Base-by-base conservation (phyloP, 2,329 filamentous ascomycete genomes). In the Rhytidhysteron rufulum region DNA sequence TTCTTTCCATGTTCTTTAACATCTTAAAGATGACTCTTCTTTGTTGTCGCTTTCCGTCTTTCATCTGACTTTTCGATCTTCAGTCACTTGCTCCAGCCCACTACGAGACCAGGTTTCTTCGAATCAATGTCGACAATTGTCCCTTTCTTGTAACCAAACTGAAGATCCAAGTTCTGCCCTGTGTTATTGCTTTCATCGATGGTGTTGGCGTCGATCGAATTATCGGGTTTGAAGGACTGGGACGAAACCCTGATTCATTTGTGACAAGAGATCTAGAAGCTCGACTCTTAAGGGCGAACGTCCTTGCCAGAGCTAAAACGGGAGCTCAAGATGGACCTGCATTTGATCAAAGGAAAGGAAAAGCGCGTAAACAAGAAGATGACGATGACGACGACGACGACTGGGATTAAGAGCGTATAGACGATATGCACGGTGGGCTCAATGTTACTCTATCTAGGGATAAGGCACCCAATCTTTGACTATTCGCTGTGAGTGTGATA, bases 101-200 rank as follows among this genome's bases (percentile, higher is more conserved):
- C 53, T 77, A 77, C 46, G 77, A 80, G 50, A 79, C 78, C 3
- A 65, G 77, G 15, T 75, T 81, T 40, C 58, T 80, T 15, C 72
- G 69, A 44, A 79, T 80, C 54, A 75, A 78, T 46, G 78, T 80
- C 24, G 76, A 79, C 40, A 79, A 80, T 43, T 75, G 75, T 5
- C 76, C 78, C 2, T 81, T 80, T 44, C 59, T 81, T 38, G 76
- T 80, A 19, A 73, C 74, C 3, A 79, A 76, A 51, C 58, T 81
- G 21, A 76, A 75, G 27, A 66, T 81, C 15, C 71, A 79, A 50
- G 75, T 80, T 3, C 58, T 81, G 31, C 78, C 78, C 4, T 81
- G 78, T 51, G 74, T 81, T 15, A 69, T 80, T 37, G 70, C 72
- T 3, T 81, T 80, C 52, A 66, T 77, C 17, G 71, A 79, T 49